phyloP scores from a whole-genome alignment of 1,139 yeast species.

The Scheffersomyces insectosa region DNA sequence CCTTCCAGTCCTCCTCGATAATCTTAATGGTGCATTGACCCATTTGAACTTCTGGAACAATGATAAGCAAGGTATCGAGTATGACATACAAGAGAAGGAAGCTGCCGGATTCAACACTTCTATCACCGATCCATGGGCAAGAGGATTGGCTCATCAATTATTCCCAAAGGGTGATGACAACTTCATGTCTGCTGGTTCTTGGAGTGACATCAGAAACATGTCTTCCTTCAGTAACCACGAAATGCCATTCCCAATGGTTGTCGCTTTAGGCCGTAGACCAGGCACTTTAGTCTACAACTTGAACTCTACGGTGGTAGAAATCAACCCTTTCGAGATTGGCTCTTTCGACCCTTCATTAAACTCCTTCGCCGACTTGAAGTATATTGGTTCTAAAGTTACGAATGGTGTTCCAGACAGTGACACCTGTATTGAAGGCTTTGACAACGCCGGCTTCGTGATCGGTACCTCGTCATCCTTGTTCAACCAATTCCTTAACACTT shows the following conservation, averaged over 20 bases:
- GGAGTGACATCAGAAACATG: conserved; percentile 34
- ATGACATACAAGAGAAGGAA: conserved; percentile 29
- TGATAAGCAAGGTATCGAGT: conserved; percentile 23
- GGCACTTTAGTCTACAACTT: conserved; percentile 31
- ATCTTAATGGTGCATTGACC: conserved; percentile 25
- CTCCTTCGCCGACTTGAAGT: conserved; percentile 36
- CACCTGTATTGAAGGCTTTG: conserved; percentile 65
- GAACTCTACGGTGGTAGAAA: conserved; percentile 41
- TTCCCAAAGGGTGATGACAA: conserved; percentile 26
- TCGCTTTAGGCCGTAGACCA: conserved; percentile 39
- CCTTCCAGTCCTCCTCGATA: conserved; percentile 22
- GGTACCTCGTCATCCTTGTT: conserved; percentile 82
- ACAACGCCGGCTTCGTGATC: conserved; percentile 73
- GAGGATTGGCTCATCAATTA: conserved; percentile 42
- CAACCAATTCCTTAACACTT: conserved; percentile 63
- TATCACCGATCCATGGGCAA: conserved; percentile 60
- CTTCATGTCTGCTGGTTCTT: conserved; percentile 26
- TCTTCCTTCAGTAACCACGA: conserved; percentile 31
- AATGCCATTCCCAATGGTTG: conserved; percentile 43
- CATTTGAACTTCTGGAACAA: conserved; percentile 33
- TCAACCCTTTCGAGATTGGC: conserved; percentile 46
- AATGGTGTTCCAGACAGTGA: conserved; percentile 31
- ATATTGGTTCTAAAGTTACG: conserved; percentile 34
- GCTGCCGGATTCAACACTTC: conserved; percentile 56
- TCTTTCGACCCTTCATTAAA: conserved; percentile 43